Conservation (phyloP, 306 rosid genomes). For the Canavalia ensiformis region DNA sequence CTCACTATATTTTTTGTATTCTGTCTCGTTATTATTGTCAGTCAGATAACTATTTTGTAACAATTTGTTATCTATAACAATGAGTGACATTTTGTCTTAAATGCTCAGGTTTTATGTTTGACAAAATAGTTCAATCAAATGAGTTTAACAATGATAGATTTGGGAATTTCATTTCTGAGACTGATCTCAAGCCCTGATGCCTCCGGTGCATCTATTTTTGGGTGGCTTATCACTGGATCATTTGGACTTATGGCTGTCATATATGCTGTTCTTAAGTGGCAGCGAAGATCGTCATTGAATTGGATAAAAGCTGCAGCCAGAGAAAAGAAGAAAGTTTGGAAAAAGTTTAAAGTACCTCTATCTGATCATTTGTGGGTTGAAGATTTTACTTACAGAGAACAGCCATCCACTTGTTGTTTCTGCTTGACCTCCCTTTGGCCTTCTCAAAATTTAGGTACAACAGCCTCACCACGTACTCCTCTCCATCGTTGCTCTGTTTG, state of each 20-base stretch:
- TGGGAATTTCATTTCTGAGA: conserved; percentile 59
- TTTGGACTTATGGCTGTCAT: conserved; percentile 69
- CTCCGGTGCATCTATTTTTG: conserved; percentile 59
- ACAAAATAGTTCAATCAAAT: conserved; percentile 31
- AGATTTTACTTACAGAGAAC: conserved; percentile 69
- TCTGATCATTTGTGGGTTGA: conserved; percentile 75
- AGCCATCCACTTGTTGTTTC: conserved; percentile 77
- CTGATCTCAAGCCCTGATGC: conserved; percentile 51
- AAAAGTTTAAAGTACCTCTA: conserved; percentile 67
- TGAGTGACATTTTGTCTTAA: conserved; percentile 18
- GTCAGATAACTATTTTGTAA: conserved; percentile 9
- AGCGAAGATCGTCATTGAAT: conserved; percentile 68
- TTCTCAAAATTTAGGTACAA: conserved; percentile 68
- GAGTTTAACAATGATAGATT: conserved; percentile 55
- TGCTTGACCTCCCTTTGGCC: conserved; percentile 76
- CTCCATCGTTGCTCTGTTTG: conserved; percentile 85
- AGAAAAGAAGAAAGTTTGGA: conserved; percentile 80
- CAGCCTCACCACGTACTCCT: conserved; percentile 58
- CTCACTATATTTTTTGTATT: conserved; percentile 10
- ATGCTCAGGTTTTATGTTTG: conserved; percentile 54
- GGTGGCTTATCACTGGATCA: conserved; percentile 75
- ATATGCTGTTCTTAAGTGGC: conserved; percentile 76
- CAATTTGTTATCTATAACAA: neutral
- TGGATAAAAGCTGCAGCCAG: conserved; percentile 85
- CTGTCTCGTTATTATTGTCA: conserved; percentile 30